These are phyloP conservation scores for Ceratobasidium sp. DNA, from an alignment of 1,284 basidiomycete genomes.

Conservation along the genomic window DNA sequence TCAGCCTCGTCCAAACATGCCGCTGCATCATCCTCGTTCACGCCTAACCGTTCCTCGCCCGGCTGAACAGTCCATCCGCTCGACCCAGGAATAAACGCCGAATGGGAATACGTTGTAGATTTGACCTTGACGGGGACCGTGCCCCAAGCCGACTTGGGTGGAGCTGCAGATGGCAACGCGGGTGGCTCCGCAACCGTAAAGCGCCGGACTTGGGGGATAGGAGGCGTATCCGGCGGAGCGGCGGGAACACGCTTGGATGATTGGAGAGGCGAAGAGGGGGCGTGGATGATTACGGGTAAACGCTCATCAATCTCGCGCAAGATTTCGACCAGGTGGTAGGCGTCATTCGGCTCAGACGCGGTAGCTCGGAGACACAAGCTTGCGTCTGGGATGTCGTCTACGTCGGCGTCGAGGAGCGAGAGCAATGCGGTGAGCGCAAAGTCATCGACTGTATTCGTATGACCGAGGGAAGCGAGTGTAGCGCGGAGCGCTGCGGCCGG, in stretches of 20 bases:
- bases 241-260: slow-evolving; percentile 4
- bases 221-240: slow-evolving; percentile 30
- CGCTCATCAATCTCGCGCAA: slow-evolving; percentile 41
- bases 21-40: slow-evolving; percentile 12
- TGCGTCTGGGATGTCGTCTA: slow-evolving; percentile 36
- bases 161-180: neutral
- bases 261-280: slow-evolving; percentile 1
- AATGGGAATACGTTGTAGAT: slow-evolving; percentile 20
- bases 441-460: slow-evolving; percentile 39
- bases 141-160: slow-evolving; percentile 23
- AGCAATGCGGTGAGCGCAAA: slow-evolving; percentile 36
- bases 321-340: slow-evolving; percentile 43
- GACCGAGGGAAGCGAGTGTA: slow-evolving; percentile 25
- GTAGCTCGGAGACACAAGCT: slow-evolving; percentile 44
- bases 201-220: neutral
- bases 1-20: slow-evolving; percentile 35
- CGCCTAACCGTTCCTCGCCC: neutral
- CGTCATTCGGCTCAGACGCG: slow-evolving; percentile 41
- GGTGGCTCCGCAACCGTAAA: neutral
- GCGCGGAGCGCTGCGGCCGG: slow-evolving; percentile 35
- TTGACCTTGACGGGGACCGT: slow-evolving; percentile 21
- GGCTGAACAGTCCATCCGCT: neutral
- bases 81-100: slow-evolving; percentile 10
- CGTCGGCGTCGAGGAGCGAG: slow-evolving; percentile 8
- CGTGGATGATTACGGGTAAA: slow-evolving; percentile 31